Evolutionary conservation across 139 green algal species (phyloP).

Genomic region (Closterium sp.): DNA sequence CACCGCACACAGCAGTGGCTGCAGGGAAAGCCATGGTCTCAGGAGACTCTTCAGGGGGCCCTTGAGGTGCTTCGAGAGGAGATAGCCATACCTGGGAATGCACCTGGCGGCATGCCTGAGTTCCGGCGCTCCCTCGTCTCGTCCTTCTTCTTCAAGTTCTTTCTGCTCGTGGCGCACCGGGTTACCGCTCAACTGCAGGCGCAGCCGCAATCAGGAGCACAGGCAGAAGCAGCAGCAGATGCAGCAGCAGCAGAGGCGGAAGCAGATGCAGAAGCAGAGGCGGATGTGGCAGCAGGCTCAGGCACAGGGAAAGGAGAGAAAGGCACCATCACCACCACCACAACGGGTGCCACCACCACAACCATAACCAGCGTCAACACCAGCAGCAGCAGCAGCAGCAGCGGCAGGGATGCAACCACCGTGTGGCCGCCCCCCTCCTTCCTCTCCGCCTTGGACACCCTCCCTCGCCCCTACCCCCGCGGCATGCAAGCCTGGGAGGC

Average conservation of each 20-base stretch:
- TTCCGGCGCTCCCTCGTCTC: slow-evolving; percentile 78
- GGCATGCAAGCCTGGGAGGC: slow-evolving; percentile 83
- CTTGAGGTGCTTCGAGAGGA: slow-evolving; percentile 73
- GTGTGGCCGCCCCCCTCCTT: slow-evolving; percentile 5
- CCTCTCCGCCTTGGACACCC: slow-evolving; percentile 37
- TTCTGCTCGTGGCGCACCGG: slow-evolving; percentile 57
- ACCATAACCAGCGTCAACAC: too few relatives aligned
- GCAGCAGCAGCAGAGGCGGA: neutral
- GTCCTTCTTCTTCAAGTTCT: slow-evolving; percentile 95
- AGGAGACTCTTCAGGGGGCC: slow-evolving; percentile 61
- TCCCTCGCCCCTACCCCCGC: slow-evolving; percentile 58
- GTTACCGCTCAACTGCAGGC: neutral
- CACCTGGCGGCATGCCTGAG: slow-evolving; percentile 85
- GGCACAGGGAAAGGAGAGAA: neutral
- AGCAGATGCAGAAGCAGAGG: neutral
- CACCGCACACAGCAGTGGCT: slow-evolving; percentile 51
- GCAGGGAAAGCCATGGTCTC: slow-evolving; percentile 60
- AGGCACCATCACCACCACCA: neutral
- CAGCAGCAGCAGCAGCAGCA: neutral
- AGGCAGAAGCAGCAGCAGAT: slow-evolving; percentile 8
- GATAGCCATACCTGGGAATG: slow-evolving; percentile 58
- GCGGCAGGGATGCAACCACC: neutral
- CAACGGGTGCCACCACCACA: too few relatives aligned
- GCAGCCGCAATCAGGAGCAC: neutral
- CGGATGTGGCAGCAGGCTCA: too few relatives aligned